These are phyloP conservation scores for Stereocaulon alpinum DNA, from an alignment of 495 filamentous ascomycete species.

Conservation along the genomic window DNA sequence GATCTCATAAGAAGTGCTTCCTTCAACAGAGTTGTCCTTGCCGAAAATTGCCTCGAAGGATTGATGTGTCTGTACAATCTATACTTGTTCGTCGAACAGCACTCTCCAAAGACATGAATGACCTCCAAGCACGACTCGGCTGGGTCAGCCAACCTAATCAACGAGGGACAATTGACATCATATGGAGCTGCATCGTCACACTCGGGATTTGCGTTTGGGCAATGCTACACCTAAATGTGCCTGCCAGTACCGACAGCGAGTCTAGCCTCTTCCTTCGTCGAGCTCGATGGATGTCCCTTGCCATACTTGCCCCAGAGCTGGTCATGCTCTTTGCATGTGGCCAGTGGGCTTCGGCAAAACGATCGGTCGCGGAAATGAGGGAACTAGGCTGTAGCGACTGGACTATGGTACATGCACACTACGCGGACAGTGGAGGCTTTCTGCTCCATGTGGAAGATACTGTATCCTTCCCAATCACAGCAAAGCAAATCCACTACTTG, in stretches of 20 bases:
- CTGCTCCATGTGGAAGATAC: constrained; percentile 20
- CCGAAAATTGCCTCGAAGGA: background rate
- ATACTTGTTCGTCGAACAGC: background rate
- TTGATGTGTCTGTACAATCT: background rate
- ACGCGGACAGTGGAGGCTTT: constrained; percentile 33
- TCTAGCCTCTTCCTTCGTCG: constrained; percentile 17
- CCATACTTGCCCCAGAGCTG: constrained; percentile 27
- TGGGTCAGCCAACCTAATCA: constrained; percentile 21
- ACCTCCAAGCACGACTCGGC: background rate
- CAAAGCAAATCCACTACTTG: constrained; percentile 28
- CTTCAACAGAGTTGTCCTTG: too few species aligned
- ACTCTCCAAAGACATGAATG: background rate
- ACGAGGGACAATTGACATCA: constrained; percentile 29
- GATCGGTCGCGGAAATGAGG: constrained; percentile 17
- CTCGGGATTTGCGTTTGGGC: constrained; percentile 25
- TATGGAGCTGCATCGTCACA: constrained; percentile 26
- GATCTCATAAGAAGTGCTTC: too few species aligned
- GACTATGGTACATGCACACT: constrained; percentile 32
- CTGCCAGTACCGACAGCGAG: constrained; percentile 17
- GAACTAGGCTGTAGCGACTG: constrained; percentile 21
- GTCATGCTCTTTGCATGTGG: constrained; percentile 18
- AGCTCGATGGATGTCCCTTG: constrained; percentile 24
- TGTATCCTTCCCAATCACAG: constrained; percentile 26
- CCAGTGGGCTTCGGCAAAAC: constrained; percentile 21
- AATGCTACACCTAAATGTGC: constrained; percentile 28